Evolutionary conservation across 2,329 filamentous ascomycete genomes (phyloP).

Genomic region (Fusarium phyllophilum): DNA sequence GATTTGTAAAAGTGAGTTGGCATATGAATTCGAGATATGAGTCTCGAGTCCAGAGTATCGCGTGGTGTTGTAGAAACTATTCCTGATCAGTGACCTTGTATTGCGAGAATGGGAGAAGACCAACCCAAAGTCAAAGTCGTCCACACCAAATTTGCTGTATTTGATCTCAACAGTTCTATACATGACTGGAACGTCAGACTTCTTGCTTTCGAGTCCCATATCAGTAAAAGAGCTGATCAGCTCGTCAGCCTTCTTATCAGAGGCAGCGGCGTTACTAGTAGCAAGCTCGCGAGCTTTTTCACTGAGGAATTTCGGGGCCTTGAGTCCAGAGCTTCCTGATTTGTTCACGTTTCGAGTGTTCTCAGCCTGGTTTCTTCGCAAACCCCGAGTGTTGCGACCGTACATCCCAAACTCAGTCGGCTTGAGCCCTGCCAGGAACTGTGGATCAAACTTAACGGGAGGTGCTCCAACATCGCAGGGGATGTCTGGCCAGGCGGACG

Average conservation of each 20-base stretch:
- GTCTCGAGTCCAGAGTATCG: conserved; percentile 92
- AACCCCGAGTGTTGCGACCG: conserved; percentile 78
- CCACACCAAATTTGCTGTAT: conserved; percentile 98
- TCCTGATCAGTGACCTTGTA: conserved; percentile 25
- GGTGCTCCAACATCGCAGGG: conserved; percentile 88
- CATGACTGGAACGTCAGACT: conserved; percentile 84
- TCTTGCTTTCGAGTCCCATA: conserved; percentile 76
- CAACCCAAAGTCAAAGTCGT: conserved; percentile 96
- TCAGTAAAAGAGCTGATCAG: conserved; percentile 73
- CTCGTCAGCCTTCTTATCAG: conserved; percentile 62
- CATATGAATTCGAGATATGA: conserved; percentile 96
- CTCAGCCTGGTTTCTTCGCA: conserved; percentile 84
- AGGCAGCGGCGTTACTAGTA: conserved; percentile 55
- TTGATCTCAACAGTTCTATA: conserved; percentile 98
- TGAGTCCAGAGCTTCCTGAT: conserved; percentile 67
- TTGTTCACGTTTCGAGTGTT: conserved; percentile 75
- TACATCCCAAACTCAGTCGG: conserved; percentile 80
- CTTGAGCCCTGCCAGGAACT: conserved; percentile 75
- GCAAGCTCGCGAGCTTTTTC: conserved; percentile 83
- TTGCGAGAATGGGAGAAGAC: conserved; percentile 44
- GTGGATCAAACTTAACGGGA: conserved; percentile 77
- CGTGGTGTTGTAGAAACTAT: conserved; percentile 93
- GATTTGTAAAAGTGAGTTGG: conserved; percentile 90
- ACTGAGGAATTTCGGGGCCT: conserved; percentile 91
- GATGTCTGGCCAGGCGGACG: conserved; percentile 91